These are phyloP conservation scores for Wickerhamomyces ciferrii DNA, from an alignment of 805 yeast genomes.

Conservation along the genomic window DNA sequence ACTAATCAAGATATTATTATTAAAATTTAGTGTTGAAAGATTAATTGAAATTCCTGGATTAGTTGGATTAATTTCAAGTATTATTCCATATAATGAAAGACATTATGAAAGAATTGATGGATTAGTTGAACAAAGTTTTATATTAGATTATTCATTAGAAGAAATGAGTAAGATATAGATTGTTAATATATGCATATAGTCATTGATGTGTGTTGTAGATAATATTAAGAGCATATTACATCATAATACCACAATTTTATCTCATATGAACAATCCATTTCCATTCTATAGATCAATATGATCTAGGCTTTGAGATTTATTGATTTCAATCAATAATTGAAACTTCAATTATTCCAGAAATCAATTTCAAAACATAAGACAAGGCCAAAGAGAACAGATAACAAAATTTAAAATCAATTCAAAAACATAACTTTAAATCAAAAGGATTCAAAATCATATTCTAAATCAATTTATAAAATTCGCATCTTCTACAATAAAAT, in stretches of 20 bases:
- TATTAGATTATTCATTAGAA: constrained; percentile 77
- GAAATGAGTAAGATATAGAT: constrained; percentile 51
- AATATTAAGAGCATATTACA: no score
- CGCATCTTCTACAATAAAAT: background rate
- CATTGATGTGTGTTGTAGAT: no score
- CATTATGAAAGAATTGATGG: constrained; percentile 76
- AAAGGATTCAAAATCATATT: no score
- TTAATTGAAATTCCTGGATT: constrained; percentile 64
- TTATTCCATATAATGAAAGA: constrained; percentile 84
- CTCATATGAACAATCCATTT: no score
- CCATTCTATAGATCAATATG: no score
- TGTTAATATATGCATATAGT: background rate
- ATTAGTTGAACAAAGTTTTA: constrained; percentile 77
- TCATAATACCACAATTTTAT: no score
- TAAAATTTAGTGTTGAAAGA: constrained; percentile 45
- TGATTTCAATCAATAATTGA: background rate
- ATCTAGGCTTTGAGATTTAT: no score
- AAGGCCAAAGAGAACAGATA: no score
- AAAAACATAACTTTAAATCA: no score
- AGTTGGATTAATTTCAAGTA: constrained; percentile 61
- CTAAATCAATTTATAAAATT: no score
- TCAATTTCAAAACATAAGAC: background rate
- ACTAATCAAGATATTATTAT: constrained; percentile 60
- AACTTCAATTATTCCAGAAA: background rate
- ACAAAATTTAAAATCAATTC: no score